Conservation (phyloP, 345 rosid species). For the Viola odorata region DNA sequence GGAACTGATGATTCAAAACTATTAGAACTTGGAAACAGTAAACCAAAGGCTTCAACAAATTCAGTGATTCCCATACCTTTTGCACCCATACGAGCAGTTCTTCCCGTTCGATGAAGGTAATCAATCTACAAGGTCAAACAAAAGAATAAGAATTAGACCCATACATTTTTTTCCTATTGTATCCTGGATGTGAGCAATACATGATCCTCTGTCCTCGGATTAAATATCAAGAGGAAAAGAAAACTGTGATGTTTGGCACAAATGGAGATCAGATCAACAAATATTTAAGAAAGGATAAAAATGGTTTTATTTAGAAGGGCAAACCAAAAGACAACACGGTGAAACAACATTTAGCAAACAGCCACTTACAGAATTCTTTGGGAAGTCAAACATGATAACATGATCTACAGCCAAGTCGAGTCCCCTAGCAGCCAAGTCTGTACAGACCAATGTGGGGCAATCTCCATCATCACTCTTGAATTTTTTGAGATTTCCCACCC, state of each 20-base stretch:
- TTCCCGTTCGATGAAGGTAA: constrained; percentile 93
- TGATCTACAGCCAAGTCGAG: constrained; percentile 87
- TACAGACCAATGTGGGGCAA: constrained; percentile 89
- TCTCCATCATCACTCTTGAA: constrained; percentile 86
- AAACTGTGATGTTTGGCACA: no score
- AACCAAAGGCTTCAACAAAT: not conserved
- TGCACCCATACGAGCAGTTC: constrained; percentile 99
- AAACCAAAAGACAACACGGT: constrained; percentile 28
- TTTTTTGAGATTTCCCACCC: constrained; percentile 82
- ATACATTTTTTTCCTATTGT: no score
- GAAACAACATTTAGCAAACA: constrained; percentile 2
- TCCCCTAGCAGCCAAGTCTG: constrained; percentile 95
- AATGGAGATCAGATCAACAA: no score
- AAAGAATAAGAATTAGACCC: not conserved
- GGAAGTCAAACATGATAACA: constrained; percentile 94
- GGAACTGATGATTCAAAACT: not conserved
- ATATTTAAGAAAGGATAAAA: no score
- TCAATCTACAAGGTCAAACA: constrained; percentile 51
- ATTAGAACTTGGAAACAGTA: not conserved
- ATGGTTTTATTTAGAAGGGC: constrained; percentile 35
- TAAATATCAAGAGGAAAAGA: no score
- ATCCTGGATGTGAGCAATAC: no score
- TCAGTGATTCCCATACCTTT: constrained; percentile 47
- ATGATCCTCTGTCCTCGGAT: no score
- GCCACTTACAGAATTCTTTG: constrained; percentile 70